These are phyloP conservation scores for Pelagophyceae sp. DNA, from an alignment of 352 stramenopile species.

Conservation along the genomic window DNA sequence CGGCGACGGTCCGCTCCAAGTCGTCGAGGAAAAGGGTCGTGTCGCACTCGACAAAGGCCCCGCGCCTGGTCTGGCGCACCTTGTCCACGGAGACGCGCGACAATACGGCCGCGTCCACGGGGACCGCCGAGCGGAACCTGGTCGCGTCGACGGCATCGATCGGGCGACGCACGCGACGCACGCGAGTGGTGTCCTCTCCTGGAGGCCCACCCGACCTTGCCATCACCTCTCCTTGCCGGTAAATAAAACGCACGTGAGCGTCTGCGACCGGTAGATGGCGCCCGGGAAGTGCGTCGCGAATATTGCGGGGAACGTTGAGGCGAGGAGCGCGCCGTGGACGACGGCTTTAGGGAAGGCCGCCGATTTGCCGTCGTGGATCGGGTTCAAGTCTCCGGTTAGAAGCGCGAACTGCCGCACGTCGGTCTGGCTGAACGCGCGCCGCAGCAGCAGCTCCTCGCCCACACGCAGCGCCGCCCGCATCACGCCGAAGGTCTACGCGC, in stretches of 20 bases:
- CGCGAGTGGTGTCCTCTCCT: background rate
- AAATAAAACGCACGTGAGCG: background rate
- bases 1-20: background rate
- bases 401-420: background rate
- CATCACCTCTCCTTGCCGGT: background rate
- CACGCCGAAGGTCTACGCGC: too few species aligned
- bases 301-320: background rate
- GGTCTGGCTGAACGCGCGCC: background rate
- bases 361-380: background rate
- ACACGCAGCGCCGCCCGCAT: too few species aligned
- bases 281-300: background rate
- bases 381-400: background rate
- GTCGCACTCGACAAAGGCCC: background rate
- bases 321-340: background rate
- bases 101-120: background rate
- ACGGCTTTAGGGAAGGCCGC: background rate
- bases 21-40: background rate
- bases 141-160: too few species aligned
- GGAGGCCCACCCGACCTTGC: background rate
- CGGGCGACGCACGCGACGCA: too few species aligned
- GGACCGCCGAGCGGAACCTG: background rate
- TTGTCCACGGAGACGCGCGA: background rate
- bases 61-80: background rate
- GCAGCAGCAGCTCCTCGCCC: background rate
- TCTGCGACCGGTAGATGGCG: conserved; percentile 5